Conservation (phyloP, 805 yeast species). For the Torulaspora microellipsoides region DNA sequence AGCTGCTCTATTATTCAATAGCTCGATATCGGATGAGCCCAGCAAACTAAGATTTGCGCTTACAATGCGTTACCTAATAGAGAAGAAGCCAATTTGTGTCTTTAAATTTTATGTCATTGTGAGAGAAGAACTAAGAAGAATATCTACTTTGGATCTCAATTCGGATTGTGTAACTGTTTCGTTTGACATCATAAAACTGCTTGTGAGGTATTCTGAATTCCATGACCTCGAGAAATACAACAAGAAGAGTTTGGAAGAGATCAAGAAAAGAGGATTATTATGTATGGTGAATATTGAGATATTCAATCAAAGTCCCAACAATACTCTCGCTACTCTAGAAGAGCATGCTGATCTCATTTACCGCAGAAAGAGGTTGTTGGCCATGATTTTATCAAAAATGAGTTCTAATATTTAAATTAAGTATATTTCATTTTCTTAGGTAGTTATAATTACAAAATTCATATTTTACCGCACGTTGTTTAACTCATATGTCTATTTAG, state of each 20-base stretch:
- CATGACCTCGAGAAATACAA: constrained; percentile 21
- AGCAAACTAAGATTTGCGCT: constrained; percentile 34
- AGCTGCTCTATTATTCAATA: constrained; percentile 33
- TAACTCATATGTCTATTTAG: background rate
- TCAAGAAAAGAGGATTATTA: constrained; percentile 25
- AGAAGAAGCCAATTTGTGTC: constrained; percentile 32
- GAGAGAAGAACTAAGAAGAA: constrained; percentile 31
- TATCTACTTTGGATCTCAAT: constrained; percentile 29
- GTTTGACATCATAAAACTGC: constrained; percentile 28
- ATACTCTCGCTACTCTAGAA: constrained; percentile 13
- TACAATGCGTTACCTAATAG: constrained; percentile 31
- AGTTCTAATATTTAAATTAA: constrained; percentile 7
- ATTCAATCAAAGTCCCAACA: constrained; percentile 7
- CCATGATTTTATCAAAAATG: constrained; percentile 23
- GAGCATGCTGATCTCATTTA: constrained; percentile 16
- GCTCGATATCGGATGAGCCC: constrained; percentile 35
- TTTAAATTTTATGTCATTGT: constrained; percentile 34
- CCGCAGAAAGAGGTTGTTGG: constrained; percentile 24
- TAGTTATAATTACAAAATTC: background rate
- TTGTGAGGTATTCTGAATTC: constrained; percentile 34
- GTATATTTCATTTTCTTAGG: background rate
- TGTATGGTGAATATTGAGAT: constrained; percentile 9
- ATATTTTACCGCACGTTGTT: background rate
- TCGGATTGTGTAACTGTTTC: constrained; percentile 35
- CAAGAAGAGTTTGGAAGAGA: constrained; percentile 16